phyloP scores from a whole-genome alignment of 805 yeast species.

The Saccharomycopsis fodiens region DNA sequence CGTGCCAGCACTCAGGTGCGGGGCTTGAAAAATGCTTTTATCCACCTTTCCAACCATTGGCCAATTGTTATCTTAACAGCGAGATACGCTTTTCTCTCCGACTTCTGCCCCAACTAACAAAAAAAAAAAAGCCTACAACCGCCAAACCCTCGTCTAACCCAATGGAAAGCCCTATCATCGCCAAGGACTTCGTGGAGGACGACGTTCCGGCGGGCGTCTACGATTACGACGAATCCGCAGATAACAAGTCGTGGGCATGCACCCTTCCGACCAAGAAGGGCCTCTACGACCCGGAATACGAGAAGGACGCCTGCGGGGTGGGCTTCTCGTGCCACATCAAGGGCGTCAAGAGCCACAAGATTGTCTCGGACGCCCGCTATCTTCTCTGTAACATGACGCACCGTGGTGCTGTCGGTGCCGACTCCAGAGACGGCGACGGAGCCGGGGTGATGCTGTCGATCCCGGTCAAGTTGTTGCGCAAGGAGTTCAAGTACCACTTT shows the following conservation, averaged over 20 bases:
- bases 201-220: slow-evolving; percentile 31
- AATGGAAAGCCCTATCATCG: not conserved
- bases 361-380: slow-evolving; percentile 82
- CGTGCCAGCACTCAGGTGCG: no score
- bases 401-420: slow-evolving; percentile 95
- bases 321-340: slow-evolving; percentile 95
- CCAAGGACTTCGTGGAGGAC: slow-evolving; percentile 14
- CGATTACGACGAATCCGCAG: slow-evolving; percentile 66
- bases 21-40: no score
- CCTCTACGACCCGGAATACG: slow-evolving; percentile 86
- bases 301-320: slow-evolving; percentile 98
- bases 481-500: slow-evolving; percentile 74
- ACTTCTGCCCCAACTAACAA: no score
- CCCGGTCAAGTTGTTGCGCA: slow-evolving; percentile 78
- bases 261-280: slow-evolving; percentile 83
- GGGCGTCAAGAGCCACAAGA: slow-evolving; percentile 81
- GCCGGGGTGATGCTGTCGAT: slow-evolving; percentile 94
- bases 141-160: no score
- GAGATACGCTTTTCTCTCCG: no score
- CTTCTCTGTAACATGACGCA: slow-evolving; percentile 96
- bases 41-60: no score
- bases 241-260: slow-evolving; percentile 87
- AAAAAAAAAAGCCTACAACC: no score
- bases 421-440: slow-evolving; percentile 97
- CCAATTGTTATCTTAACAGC: no score